Percentiles rank a stretch among this genome's conserved stretches.
These are phyloP conservation scores for Rhizophagus clarus DNA, from an alignment of 192 early-diverging fungal genomes.

Conservation along the genomic window DNA sequence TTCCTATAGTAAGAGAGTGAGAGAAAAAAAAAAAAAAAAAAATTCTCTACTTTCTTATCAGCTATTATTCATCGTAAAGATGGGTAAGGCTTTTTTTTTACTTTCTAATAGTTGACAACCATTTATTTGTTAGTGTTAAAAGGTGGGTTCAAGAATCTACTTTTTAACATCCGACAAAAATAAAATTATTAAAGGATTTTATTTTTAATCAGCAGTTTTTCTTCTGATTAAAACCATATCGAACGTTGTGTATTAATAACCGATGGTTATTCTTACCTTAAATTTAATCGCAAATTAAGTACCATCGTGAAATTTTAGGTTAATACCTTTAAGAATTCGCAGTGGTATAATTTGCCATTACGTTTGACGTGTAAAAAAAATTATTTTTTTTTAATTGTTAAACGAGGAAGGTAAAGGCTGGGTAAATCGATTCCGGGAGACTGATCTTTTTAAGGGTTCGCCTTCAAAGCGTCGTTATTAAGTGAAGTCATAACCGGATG, in stretches of 20 bases:
- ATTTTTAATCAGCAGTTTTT: neutral
- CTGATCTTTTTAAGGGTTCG: no score
- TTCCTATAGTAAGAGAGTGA: no score
- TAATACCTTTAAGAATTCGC: neutral
- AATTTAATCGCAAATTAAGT: neutral
- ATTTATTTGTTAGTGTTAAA: neutral
- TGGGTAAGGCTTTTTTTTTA: neutral
- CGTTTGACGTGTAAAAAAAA: neutral
- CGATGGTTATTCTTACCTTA: neutral
- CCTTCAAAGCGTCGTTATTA: no score
- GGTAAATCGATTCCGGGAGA: neutral
- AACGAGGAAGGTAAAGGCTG: neutral
- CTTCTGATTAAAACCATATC: neutral
- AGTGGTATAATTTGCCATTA: neutral
- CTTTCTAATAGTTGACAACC: neutral
- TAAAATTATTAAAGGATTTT: no score
- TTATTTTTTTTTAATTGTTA: neutral
- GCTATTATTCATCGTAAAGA: neutral
- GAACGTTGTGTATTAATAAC: neutral
- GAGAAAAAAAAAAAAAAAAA: no score
- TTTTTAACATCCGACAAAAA: neutral
- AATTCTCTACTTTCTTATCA: neutral
- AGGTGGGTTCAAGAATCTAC: neutral
- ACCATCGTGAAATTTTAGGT: neutral
- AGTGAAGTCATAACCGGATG: neutral